These are phyloP conservation scores for Phytophthora podocarpi DNA, from an alignment of 352 stramenopile genomes.

Conservation along the genomic window DNA sequence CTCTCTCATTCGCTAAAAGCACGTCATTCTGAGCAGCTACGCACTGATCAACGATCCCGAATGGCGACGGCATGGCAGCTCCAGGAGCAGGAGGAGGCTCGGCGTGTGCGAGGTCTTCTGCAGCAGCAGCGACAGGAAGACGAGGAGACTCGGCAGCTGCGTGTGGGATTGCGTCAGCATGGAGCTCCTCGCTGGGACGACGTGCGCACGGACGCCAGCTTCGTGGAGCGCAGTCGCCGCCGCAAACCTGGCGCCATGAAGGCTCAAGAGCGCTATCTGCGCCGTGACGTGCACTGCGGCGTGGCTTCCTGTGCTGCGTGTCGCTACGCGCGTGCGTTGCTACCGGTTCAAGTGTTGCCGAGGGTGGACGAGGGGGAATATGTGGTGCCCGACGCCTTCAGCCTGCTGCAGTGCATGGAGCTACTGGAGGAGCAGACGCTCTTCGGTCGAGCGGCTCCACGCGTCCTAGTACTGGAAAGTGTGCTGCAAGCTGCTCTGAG, in stretches of 20 bases:
- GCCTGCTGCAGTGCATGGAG: conserved; percentile 79
- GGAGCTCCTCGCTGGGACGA: conserved; percentile 44
- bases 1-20: conserved; percentile 20
- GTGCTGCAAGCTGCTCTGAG: conserved; percentile 66
- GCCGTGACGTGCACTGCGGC: conserved; percentile 74
- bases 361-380: conserved; percentile 50
- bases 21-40: neutral
- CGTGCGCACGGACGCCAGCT: conserved; percentile 64
- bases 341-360: conserved; percentile 37
- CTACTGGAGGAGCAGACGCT: conserved; percentile 65
- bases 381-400: conserved; percentile 74
- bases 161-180: conserved; percentile 31
- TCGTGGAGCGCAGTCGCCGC: conserved; percentile 77
- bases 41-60: conserved; percentile 14
- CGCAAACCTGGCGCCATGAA: conserved; percentile 78
- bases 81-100: conserved; percentile 39
- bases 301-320: conserved; percentile 55
- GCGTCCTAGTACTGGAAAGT: conserved; percentile 78
- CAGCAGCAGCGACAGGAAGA: conserved; percentile 36
- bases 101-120: conserved; percentile 14
- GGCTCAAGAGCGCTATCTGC: conserved; percentile 72
- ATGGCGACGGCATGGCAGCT: conserved; percentile 40
- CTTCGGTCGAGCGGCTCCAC: conserved; percentile 42
- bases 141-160: conserved; percentile 23
- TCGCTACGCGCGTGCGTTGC: conserved; percentile 24